Conservation (phyloP, 78 protist species). For the Corallochytrium limacisporum region DNA sequence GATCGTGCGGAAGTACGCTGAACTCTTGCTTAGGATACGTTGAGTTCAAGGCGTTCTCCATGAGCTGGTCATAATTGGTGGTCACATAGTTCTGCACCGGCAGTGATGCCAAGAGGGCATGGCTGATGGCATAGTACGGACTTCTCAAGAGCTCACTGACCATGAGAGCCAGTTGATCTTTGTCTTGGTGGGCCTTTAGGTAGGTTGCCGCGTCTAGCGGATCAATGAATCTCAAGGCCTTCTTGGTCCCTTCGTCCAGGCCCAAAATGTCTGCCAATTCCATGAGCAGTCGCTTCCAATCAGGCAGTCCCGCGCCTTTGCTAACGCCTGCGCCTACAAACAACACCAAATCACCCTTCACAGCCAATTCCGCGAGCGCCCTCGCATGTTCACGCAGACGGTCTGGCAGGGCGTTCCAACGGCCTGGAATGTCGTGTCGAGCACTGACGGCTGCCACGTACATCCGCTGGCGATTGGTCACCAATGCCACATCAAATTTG, state of each 20-base stretch:
- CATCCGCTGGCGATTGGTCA: constrained; percentile 14
- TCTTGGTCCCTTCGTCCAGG: constrained; percentile 4
- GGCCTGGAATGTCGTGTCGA: neutral
- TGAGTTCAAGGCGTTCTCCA: constrained; percentile 33
- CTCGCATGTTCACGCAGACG: neutral
- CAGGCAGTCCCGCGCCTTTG: constrained; percentile 47
- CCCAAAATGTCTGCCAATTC: constrained; percentile 38
- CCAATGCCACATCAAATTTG: constrained; percentile 31
- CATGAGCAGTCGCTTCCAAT: constrained; percentile 27
- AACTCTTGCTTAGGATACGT: neutral
- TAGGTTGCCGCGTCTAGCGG: neutral
- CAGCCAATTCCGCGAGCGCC: neutral
- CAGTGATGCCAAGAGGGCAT: constrained; percentile 26
- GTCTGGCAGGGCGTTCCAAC: neutral
- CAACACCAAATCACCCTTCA: constrained; percentile 7
- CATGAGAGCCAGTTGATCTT: constrained; percentile 22
- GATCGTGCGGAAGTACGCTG: constrained; percentile 16
- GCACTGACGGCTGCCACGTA: neutral
- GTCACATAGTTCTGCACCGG: constrained; percentile 39
- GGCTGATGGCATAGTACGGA: constrained; percentile 25
- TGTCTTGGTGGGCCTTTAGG: neutral
- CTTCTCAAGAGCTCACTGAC: constrained; percentile 13
- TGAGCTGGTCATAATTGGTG: constrained; percentile 51
- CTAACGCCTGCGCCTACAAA: constrained; percentile 42
- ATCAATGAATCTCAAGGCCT: neutral